Conservation (phyloP, 176 grass and related monocot species). For the Phyllostachys edulis region DNA sequence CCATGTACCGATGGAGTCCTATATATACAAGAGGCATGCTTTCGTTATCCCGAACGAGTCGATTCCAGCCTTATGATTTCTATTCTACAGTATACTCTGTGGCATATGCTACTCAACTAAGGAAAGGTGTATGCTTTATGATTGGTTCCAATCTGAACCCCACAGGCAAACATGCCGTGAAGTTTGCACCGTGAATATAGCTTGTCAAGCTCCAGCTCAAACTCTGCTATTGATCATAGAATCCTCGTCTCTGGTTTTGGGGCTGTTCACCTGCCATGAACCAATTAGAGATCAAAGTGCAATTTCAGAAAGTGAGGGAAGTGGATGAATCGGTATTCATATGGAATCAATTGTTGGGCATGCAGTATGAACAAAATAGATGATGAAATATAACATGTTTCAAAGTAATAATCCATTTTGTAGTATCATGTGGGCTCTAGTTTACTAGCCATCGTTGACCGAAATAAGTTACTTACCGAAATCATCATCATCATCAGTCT, state of each 20-base stretch:
- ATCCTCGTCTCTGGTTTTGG: slow-evolving; percentile 55
- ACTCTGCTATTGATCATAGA: slow-evolving; percentile 65
- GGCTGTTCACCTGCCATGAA: slow-evolving; percentile 43
- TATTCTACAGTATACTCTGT: slow-evolving; percentile 35
- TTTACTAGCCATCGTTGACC: background rate
- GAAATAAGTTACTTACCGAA: slow-evolving; percentile 51
- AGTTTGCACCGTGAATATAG: slow-evolving; percentile 18
- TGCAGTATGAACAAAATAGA: background rate
- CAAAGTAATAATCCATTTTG: background rate
- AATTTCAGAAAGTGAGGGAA: background rate
- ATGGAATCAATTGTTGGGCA: background rate
- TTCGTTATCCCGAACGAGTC: background rate
- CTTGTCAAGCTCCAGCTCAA: background rate
- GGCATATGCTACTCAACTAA: slow-evolving; percentile 35
- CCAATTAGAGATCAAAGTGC: background rate
- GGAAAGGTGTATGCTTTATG: slow-evolving; percentile 1
- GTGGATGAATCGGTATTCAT: background rate
- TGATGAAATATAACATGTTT: background rate
- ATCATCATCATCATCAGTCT: slow-evolving; percentile 73
- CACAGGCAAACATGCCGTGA: background rate
- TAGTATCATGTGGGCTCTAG: background rate
- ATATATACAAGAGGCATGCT: slow-evolving; percentile 35
- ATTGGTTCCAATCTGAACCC: background rate
- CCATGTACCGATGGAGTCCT: background rate
- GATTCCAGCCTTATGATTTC: slow-evolving; percentile 25